Base-by-base conservation (phyloP, 2,329 filamentous ascomycete genomes). In the Esteya vermicola region DNA sequence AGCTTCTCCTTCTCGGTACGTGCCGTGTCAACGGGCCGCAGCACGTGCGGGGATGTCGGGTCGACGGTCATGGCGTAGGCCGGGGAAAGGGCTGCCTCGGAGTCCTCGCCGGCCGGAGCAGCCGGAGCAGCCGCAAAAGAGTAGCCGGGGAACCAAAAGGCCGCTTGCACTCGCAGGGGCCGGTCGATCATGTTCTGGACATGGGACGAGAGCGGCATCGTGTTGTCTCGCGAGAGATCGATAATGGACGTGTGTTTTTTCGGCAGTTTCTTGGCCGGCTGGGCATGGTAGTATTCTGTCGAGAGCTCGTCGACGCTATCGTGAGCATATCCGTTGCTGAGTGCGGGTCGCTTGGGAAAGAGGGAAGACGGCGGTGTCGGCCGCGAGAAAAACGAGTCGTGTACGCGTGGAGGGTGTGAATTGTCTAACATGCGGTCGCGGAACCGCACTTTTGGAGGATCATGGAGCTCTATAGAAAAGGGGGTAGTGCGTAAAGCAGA, bases 221-320 rank as follows among this genome's bases (percentile, higher is more conserved):
- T 33, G 14, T 20, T 32, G 5, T 38, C 9, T 13, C 10, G 21
- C n/a, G 7, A 22, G 12, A 2, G 12, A 10, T n/a, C 32, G 20
- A 22, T 20, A 9, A 9, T 9, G 20, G n/a, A 13, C 9, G 26
- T 10, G 2, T 9, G 22, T 21, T 10, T 7, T 20, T 12, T 28
- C 26, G 2, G 4, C 8, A 6, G 25, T n/a, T 36, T 35, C 6
- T 21, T 33, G 4, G 38, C n/a, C 12, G 20, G 38, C 32, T 16
- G 27, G 6, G 34, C 36, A 18, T 3, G 14, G 21, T 35, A 45
- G 33, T 16, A 38, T n/a, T 45, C 43, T 6, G 9, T 38, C 6
- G 44, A 44, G 22, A 46, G 42, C 40, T 46, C 44, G 35, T 46
- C 44, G 8, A 42, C 40, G 20, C 41, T 39, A 4, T 43, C 41